Evolutionary conservation across 2,329 filamentous ascomycete species (phyloP), one percentile per base, ranked within the genome.

Genomic region (Ophiocordyceps camponoti-leonardi): DNA sequence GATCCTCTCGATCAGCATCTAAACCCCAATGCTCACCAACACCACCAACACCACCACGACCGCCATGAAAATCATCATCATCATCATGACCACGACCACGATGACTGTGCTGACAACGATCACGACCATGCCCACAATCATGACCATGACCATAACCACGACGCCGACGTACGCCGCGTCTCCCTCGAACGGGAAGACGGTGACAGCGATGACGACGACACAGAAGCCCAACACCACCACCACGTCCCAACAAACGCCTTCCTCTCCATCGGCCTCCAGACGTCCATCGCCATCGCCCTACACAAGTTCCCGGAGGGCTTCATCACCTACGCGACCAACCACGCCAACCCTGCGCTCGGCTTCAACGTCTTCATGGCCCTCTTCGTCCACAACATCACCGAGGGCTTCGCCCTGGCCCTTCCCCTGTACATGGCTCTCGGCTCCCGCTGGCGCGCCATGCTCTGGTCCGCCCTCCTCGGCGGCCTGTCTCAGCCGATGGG

Each of bases 301-400:
- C 92, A 98, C 68, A 98, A 98, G 60, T 82, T 96, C 33, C 92
- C 92, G 1, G 92, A 82, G 56, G 79, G 79, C 20, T 83, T 83
- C 59, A 81, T 98, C 53, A 96, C 90, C 1, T 98, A 93, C 60
- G 90, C 92, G 11, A 95, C 92, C 11, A 98, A 96, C 62, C 92
- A 98, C 59, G 90, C 87, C 13, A 96, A 88, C 59, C 88, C 92
- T 0, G 71, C 75, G 0, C 76, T 98, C 0, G 92, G 92, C 19
- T 79, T 94, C 62, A 83, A 85, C 45, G 86, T 98, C 46, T 98
- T 98, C 65, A 76, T 96, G 61, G 90, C 92, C 0, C 74, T 98
- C 8, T 94, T 94, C 58, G 90, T 98, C 48, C 92, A 98, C 71
- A 98, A 96, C 65, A 94, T 98, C 56, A 88, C 86, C 26, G 92